phyloP scores from a whole-genome alignment of 352 stramenopile genomes.

The Globisporangium solare region DNA sequence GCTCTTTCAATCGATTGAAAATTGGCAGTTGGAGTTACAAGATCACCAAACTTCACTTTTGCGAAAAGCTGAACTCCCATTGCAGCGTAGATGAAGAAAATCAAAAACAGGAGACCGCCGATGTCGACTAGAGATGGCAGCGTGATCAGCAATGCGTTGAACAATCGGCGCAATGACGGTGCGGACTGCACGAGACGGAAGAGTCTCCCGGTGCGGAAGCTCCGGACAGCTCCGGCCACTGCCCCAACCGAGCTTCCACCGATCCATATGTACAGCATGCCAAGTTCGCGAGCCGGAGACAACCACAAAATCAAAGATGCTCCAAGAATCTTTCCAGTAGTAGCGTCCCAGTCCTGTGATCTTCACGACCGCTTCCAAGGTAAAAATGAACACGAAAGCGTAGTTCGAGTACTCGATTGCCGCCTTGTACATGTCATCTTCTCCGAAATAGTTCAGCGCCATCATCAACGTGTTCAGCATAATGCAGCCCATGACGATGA shows the following conservation, averaged over 20 bases:
- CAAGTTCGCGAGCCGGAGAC: conserved; percentile 40
- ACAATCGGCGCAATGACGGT: conserved; percentile 74
- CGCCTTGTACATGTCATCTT: conserved; percentile 56
- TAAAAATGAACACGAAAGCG: conserved; percentile 82
- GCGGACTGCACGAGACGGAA: conserved; percentile 71
- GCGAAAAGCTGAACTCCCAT: conserved; percentile 90
- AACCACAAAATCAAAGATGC: conserved; percentile 80
- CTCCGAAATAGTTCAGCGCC: conserved; percentile 80
- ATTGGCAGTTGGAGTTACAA: conserved; percentile 75
- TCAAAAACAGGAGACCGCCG: conserved; percentile 75
- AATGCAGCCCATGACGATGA: conserved; percentile 78
- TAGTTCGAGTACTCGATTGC: conserved; percentile 74
- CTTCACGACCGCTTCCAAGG: conserved; percentile 79
- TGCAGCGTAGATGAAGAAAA: conserved; percentile 92
- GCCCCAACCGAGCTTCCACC: conserved; percentile 39
- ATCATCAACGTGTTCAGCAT: conserved; percentile 86
- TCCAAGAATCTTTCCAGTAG: conserved; percentile 83
- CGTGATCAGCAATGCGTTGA: conserved; percentile 86
- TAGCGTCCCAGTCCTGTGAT: conserved; percentile 65
- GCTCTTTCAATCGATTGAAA: conserved; percentile 83
- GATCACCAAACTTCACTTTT: conserved; percentile 63
- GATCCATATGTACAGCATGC: conserved; percentile 44
- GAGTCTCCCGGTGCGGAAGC: conserved; percentile 78
- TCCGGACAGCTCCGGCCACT: conserved; percentile 62
- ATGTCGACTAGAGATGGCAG: conserved; percentile 88